phyloP scores from a whole-genome alignment of 352 stramenopile genomes.

The Globisporangium polare region DNA sequence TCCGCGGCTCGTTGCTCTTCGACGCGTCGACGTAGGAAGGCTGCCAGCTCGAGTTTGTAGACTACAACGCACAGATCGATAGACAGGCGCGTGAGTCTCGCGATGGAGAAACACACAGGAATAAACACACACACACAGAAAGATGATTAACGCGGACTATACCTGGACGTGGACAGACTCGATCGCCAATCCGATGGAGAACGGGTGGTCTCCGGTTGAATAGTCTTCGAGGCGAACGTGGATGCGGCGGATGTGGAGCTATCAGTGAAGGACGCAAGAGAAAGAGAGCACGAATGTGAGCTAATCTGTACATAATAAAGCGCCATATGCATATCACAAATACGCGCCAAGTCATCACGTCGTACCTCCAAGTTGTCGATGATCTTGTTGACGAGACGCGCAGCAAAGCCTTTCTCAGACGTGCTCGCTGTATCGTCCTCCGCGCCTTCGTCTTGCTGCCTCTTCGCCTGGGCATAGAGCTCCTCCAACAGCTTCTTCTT shows the following conservation, averaged over 20 bases:
- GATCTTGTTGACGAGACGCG: constrained; percentile 84
- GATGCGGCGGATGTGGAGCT: constrained; percentile 84
- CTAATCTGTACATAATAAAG: no score
- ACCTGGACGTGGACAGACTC: constrained; percentile 80
- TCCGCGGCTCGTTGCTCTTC: constrained; percentile 79
- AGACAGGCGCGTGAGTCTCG: background rate
- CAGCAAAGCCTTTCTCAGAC: constrained; percentile 64
- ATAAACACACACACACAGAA: no score
- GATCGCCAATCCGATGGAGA: constrained; percentile 76
- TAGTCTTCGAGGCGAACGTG: constrained; percentile 81
- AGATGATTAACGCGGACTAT: no score
- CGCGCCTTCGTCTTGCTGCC: constrained; percentile 40
- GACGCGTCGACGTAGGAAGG: constrained; percentile 76
- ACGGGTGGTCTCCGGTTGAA: constrained; percentile 75
- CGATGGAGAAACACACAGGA: background rate
- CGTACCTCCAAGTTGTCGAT: constrained; percentile 84
- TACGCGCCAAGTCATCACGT: background rate
- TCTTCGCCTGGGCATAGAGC: constrained; percentile 67
- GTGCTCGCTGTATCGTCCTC: constrained; percentile 3
- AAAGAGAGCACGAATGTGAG: background rate
- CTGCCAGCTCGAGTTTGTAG: constrained; percentile 86
- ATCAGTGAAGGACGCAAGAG: constrained; percentile 7
- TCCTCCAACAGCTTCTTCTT: constrained; percentile 85
- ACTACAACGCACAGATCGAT: constrained; percentile 32
- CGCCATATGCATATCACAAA: background rate